Conservation (phyloP, 164 flowering plant genomes). For the Annona cherimola region DNA sequence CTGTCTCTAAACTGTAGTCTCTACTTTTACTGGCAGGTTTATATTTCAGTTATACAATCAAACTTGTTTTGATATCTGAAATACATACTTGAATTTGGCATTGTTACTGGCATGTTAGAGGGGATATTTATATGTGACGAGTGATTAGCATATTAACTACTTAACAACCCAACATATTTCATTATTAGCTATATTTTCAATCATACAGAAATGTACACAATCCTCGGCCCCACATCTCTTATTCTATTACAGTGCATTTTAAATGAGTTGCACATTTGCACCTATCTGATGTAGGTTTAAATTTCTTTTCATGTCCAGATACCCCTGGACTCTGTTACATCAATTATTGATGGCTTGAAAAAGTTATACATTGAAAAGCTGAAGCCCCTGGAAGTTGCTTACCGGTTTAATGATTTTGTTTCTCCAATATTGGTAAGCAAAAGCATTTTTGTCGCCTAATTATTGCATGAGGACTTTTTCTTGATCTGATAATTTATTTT, state of each 20-base stretch:
- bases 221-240: neutral
- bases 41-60: neutral
- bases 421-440: conserved; percentile 79
- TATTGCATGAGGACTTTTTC: neutral
- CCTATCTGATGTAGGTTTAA: neutral
- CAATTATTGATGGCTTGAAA: conserved; percentile 93
- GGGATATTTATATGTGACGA: neutral
- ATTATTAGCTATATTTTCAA: neutral
- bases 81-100: too few species aligned
- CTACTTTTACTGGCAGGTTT: neutral
- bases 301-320: conserved; percentile 25
- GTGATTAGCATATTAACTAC: neutral
- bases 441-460: neutral
- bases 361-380: conserved; percentile 76
- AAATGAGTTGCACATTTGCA: neutral
- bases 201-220: neutral
- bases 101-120: neutral
- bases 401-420: conserved; percentile 85
- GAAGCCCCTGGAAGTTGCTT: conserved; percentile 83
- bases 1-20: neutral
- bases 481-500: neutral
- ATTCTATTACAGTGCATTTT: neutral
- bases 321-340: conserved; percentile 67
- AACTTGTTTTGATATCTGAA: neutral
- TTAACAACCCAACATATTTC: neutral